Evolutionary conservation across 2,329 filamentous ascomycete genomes (phyloP).

Genomic region (Orbilia blumenaviensis): DNA sequence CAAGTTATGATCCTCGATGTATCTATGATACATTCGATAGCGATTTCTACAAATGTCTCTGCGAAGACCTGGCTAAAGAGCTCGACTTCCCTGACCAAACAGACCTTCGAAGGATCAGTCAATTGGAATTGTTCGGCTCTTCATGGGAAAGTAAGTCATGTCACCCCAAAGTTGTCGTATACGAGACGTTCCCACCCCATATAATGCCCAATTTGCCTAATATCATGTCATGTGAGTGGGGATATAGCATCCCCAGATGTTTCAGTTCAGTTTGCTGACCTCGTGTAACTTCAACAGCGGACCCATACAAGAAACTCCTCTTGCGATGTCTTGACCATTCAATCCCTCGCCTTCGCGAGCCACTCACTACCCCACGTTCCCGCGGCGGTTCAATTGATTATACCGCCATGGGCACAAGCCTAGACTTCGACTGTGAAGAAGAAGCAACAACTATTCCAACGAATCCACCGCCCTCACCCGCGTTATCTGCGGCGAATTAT

Average conservation of each 20-base stretch:
- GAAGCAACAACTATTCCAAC: constrained; percentile 30
- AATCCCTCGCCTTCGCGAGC: constrained; percentile 40
- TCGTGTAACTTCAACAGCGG: constrained; percentile 31
- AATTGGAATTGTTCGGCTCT: constrained; percentile 47
- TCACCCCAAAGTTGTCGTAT: background rate
- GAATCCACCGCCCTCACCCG: constrained; percentile 51
- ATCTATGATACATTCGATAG: constrained; percentile 43
- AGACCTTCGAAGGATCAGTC: constrained; percentile 51
- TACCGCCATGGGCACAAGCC: background rate
- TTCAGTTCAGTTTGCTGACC: constrained; percentile 1
- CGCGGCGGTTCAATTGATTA: constrained; percentile 43
- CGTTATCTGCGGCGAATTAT: constrained; percentile 18
- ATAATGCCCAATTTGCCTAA: constrained; percentile 4
- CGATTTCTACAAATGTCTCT: constrained; percentile 53
- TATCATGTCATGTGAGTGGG: constrained; percentile 22
- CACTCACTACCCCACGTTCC: constrained; percentile 24
- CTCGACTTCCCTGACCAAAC: constrained; percentile 49
- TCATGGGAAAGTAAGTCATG: constrained; percentile 53
- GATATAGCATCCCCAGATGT: constrained; percentile 7
- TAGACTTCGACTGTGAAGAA: constrained; percentile 30
- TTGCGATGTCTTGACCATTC: constrained; percentile 48
- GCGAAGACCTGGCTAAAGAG: constrained; percentile 51
- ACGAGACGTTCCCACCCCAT: background rate
- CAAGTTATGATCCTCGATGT: constrained; percentile 8
- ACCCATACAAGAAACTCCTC: constrained; percentile 52